Evolutionary conservation across 768 basidiomycete species (phyloP), one percentile per base, ranked within the genome.

Genomic region (Boletus fagicola): DNA sequence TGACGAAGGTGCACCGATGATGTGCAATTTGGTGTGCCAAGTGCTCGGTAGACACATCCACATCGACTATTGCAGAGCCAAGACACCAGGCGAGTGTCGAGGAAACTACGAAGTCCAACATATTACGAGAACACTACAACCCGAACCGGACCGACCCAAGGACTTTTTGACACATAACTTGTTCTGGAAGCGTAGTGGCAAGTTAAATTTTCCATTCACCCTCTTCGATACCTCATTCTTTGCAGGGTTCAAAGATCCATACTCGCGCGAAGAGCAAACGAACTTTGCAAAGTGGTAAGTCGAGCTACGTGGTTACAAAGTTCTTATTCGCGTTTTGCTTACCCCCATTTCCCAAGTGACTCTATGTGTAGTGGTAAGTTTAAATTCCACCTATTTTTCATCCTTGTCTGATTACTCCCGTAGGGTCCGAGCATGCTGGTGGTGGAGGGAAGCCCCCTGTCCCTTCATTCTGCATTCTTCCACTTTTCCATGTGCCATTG

Each of bases 191-290:
- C 76, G 84, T 12, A 78, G 77, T 62, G 84, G 84, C 78, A 58
- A 47, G 76, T 67, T 12, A 0, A 49, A 18, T 5, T 22, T 22
- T 18, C 22, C 1, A 15, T 6, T 4, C 1, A 1, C 2, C 16
- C 1, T 0, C 13, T 7, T 58, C 20, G 18, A 38, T 28, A 12
- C 1, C 45, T 53, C 12, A 61, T 47, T 16, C 7, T 51, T 15
- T 49, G 13, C 48, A 84, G 84, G 82, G 6, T 86, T 85, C 74
- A 83, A 79, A 71, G 84, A 86, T 65, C 85, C 83, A 0, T 86
- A 86, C 60, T 77, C 83, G 5, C 75, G 75, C 8, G 82, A 84
- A 40, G 83, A 85, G 49, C 80, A 80, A 62, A 49, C 73, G 0
- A 75, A 77, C 50, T 86, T 85, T 62, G 66, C 74, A 1, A 78